Evolutionary conservation across 495 filamentous ascomycete genomes (phyloP), one percentile per base, ranked within the genome.

Genomic region (Neurospora sp.): DNA sequence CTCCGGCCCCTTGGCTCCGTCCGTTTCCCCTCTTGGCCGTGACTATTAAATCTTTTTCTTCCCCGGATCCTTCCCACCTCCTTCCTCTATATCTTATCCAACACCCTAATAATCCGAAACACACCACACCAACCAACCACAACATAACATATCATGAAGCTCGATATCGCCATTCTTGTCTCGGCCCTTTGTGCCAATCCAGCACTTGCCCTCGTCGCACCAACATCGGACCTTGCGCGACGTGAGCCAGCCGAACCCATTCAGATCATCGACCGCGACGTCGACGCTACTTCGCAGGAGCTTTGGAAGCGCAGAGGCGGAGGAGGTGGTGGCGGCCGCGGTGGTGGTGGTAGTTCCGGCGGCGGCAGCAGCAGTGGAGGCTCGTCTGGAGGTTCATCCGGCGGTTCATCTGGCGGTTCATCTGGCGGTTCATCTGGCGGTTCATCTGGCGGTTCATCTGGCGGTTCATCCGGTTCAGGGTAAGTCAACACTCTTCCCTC

Each of bases 251-350:
- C n/a, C 68, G 75, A 81, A 20, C 74, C 74, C 41, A 39, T 71
- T 20, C 73, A 78, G 71, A 69, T 76, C 37, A 40, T 59, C 10
- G 76, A 82, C 68, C 75, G 75, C 6, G 74, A 77, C 74, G 68
- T 69, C 7, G 38, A 44, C 14, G 70, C 76, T 39, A 71, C 73
- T 0, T 74, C 73, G 72, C 76, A 82, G 42, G 83, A 87, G 2
- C 77, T 89, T 74, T 87, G 84, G 83, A 90, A 89, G 82, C 83
- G 88, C 41, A 86, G 86, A 74, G 88, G 86, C 41, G 86, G 86
- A 65, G 87, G 87, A 14, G 85, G 86, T 31, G 79, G 83, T 27
- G 84, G 85, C 31, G 84, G 86, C 72, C 81, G 85, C 73, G 85
- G 86, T 10, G 83, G 84, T 45, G 86, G 84, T 37, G 81, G 83